These are phyloP conservation scores for Naegleria gruberi DNA, from an alignment of 208 protist species.

Conservation along the genomic window DNA sequence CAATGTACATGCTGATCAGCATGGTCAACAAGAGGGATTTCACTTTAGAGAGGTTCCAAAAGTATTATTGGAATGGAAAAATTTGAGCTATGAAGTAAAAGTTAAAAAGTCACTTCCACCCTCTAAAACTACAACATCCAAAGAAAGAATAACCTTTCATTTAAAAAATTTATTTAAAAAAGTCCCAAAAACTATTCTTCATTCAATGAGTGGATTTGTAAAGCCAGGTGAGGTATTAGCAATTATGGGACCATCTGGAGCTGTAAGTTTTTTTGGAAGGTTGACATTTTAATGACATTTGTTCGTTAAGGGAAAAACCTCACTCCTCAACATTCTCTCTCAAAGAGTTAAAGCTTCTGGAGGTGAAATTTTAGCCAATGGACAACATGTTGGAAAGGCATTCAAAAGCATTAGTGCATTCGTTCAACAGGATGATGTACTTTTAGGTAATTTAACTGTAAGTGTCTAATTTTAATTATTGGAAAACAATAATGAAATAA, in stretches of 20 bases:
- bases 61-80: background rate
- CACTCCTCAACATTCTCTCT: background rate
- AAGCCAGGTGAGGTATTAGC: conserved; percentile 55
- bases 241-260: conserved; percentile 58
- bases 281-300: background rate
- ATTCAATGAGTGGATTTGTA: conserved; percentile 24
- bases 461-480: too few species aligned
- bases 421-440: conserved; percentile 77
- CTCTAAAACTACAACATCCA: background rate
- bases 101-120: background rate
- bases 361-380: background rate
- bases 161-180: background rate
- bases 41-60: too few species aligned
- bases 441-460: conserved; percentile 62
- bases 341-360: background rate
- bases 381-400: background rate
- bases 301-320: background rate
- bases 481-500: too few species aligned
- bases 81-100: background rate
- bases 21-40: too few species aligned
- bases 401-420: conserved; percentile 44
- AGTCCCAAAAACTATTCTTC: background rate
- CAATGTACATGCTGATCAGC: too few species aligned
- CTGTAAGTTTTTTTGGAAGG: conserved; percentile 34
- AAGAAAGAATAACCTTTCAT: background rate